phyloP scores from a whole-genome alignment of 768 basidiomycete species.

The Favolaschia claudopus region DNA sequence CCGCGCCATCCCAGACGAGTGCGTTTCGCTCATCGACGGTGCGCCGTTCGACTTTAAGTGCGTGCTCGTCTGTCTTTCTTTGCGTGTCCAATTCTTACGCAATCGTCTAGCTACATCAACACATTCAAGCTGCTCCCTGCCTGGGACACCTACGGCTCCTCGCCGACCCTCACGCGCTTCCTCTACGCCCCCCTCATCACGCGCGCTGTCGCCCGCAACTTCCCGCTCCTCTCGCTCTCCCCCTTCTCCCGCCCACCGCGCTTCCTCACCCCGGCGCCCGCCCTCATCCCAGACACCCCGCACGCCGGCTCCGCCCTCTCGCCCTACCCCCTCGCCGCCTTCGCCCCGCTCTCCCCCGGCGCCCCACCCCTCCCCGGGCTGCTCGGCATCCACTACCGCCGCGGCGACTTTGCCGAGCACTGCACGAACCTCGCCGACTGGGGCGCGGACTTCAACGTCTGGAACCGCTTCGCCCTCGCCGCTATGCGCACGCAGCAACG shows the following conservation, averaged over 20 bases:
- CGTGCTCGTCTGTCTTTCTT: not conserved
- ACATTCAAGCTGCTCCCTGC: not conserved
- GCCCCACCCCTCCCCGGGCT: conserved; percentile 15
- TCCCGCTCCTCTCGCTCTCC: conserved; percentile 5
- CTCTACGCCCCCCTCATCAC: conserved; percentile 21
- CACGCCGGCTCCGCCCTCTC: not conserved
- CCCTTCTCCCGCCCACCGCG: not conserved
- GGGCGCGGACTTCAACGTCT: conserved; percentile 11
- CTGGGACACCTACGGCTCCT: conserved; percentile 13
- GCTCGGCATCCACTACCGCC: conserved; percentile 19
- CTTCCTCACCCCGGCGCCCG: not conserved
- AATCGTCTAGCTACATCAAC: conserved; percentile 2
- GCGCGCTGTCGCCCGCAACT: conserved; percentile 21
- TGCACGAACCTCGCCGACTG: conserved; percentile 14
- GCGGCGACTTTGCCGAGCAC: conserved; percentile 22
- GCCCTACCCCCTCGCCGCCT: conserved; percentile 14
- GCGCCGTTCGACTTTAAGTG: conserved; percentile 16
- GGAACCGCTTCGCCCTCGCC: conserved; percentile 16
- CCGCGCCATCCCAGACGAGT: conserved; percentile 1
- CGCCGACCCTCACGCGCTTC: conserved; percentile 11
- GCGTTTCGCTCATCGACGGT: conserved; percentile 15
- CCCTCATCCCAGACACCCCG: not conserved
- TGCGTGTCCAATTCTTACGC: not conserved
- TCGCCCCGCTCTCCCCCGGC: conserved; percentile 6
- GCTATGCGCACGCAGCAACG: not conserved